Base-by-base conservation (phyloP, 1,284 basidiomycete species). In the Chalciporus sp. region DNA sequence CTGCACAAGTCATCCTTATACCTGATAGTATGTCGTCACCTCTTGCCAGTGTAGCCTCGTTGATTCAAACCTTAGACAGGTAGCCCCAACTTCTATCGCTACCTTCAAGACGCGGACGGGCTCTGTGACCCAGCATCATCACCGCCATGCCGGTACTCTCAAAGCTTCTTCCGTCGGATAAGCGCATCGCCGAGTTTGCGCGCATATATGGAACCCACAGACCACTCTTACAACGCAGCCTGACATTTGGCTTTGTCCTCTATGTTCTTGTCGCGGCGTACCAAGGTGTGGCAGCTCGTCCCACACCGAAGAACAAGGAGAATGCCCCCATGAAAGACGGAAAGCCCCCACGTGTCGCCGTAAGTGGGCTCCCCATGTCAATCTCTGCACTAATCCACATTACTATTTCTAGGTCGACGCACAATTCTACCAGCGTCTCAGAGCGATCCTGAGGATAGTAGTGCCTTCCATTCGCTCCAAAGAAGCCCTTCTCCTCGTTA, bases 391-490 rank as follows among this genome's bases (percentile, higher is more conserved):
- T 53, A 28, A 47, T 42, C 55, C 45, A 47, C 19, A 29, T 7
- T 7, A 29, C 10, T 11, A 37, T 19, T 42, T 28, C n/a, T 60
- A 94, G 84, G 87, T 97, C 33, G 95, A 98, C 72, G 91, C 90
- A 0, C 71, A 92, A 16, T 98, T 98, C 76, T 95, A 95, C 65
- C 80, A 86, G 62, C 83, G 94, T 10, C 78, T 99, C 27, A 81
- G 83, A 43, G 75, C 75, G 41, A 88, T 99, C 47, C 76, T 98
- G 26, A 81, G 85, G 29, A 97, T 98, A 58, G 92, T 97, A 17
- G 93, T 98, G 55, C 96, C 95, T 3, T 83, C 88, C 23, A 74
- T 93, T 59, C 82, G 84, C 47, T 93, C 90, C 5, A 92, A 94
- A 63, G 95, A 98, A 72, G 92, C 94, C 0, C 76, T 91, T 42